Percentiles rank a stretch among this genome's conserved stretches.
phyloP scores from a whole-genome alignment of 2,329 filamentous ascomycete species.

The Penicillium thymicola region DNA sequence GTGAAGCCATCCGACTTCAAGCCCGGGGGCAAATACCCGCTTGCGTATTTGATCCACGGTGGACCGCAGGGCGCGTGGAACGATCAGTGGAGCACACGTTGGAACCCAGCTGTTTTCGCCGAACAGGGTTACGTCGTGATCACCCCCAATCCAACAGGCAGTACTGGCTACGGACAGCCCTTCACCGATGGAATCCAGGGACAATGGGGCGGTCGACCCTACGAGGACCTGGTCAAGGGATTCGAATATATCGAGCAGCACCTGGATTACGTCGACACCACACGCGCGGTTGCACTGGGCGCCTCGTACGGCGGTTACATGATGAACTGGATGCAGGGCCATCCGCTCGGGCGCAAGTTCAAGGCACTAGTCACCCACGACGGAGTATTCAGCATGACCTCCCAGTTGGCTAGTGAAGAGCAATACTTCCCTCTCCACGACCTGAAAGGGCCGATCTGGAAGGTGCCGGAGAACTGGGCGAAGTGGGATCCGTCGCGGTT shows the following conservation, averaged over 20 bases:
- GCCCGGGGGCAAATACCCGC: constrained; percentile 48
- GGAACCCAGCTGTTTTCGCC: constrained; percentile 56
- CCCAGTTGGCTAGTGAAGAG: constrained; percentile 50
- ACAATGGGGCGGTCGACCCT: constrained; percentile 54
- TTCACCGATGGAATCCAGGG: constrained; percentile 53
- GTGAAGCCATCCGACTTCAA: constrained; percentile 49
- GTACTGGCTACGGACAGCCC: constrained; percentile 55
- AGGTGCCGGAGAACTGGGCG: constrained; percentile 50
- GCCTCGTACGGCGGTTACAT: constrained; percentile 60
- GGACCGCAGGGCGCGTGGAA: constrained; percentile 52
- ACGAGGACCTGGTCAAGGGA: constrained; percentile 55
- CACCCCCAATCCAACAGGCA: constrained; percentile 59
- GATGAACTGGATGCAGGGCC: constrained; percentile 58
- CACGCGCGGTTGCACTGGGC: constrained; percentile 53
- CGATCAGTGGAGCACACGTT: constrained; percentile 55
- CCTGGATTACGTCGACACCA: constrained; percentile 52
- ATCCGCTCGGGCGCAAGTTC: constrained; percentile 54
- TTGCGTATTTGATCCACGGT: constrained; percentile 55
- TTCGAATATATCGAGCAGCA: constrained; percentile 52
- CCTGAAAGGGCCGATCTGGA: constrained; percentile 51
- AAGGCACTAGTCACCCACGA: constrained; percentile 57
- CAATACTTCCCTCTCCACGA: constrained; percentile 56
- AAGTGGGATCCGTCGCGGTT: constrained; percentile 58
- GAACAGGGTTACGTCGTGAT: constrained; percentile 61
- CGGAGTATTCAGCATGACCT: constrained; percentile 46